A percentile compares a stretch with the other conserved stretches of the same genome.
Conservation (phyloP, 139 green algal genomes). For the Picochlorum sp. region DNA sequence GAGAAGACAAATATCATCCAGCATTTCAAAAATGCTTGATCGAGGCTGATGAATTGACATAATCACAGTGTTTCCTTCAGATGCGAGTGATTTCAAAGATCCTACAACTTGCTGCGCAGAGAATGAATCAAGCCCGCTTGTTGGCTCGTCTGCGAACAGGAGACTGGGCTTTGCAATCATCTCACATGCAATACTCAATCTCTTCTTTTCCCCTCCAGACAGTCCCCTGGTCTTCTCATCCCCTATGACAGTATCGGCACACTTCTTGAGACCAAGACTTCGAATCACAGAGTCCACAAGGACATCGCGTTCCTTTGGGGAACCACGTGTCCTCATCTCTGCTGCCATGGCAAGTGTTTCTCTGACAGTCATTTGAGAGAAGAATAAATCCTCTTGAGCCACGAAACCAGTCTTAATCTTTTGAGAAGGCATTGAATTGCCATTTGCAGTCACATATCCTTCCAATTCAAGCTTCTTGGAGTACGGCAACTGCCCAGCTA, state of each 20-base stretch:
- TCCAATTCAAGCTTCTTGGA: slow-evolving; percentile 25
- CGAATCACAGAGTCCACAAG: slow-evolving; percentile 57
- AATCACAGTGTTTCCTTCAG: slow-evolving; percentile 63
- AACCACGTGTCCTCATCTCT: slow-evolving; percentile 41
- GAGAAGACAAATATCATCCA: slow-evolving; percentile 88
- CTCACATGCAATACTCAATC: slow-evolving; percentile 79
- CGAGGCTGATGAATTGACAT: slow-evolving; percentile 76
- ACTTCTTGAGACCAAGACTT: slow-evolving; percentile 60
- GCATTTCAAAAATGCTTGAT: slow-evolving; percentile 75
- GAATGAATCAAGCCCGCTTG: slow-evolving; percentile 34
- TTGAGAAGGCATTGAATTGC: slow-evolving; percentile 6
- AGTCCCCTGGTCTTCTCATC: slow-evolving; percentile 55
- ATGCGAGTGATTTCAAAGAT: slow-evolving; percentile 59
- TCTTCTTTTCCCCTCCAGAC: slow-evolving; percentile 74
- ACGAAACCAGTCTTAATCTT: slow-evolving; percentile 57
- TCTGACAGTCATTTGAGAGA: slow-evolving; percentile 42
- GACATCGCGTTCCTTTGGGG: slow-evolving; percentile 19
- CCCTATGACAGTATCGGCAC: slow-evolving; percentile 57
- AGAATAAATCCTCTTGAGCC: slow-evolving; percentile 91
- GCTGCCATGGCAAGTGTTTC: slow-evolving; percentile 74
- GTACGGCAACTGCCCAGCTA: slow-evolving; percentile 58
- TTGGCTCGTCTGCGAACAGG: slow-evolving; percentile 81
- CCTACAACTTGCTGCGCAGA: slow-evolving; percentile 5
- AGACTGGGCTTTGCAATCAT: slow-evolving; percentile 61
- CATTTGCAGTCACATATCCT: slow-evolving; percentile 37